Conservation (phyloP, 148 eudicot genomes). For the Rhododendron williamsianum region DNA sequence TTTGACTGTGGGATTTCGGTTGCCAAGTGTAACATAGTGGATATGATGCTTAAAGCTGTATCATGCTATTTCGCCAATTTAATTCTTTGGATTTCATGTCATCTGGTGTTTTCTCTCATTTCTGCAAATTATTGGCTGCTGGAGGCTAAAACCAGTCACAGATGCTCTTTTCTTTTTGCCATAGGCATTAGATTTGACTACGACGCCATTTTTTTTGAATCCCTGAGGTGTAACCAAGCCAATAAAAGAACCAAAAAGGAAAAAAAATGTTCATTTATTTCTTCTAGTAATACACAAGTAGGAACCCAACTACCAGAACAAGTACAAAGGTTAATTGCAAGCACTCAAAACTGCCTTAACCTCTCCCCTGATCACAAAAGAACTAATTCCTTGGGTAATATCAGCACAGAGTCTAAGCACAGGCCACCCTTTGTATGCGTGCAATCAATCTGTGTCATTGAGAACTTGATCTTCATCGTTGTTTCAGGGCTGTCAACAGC, state of each 20-base stretch:
- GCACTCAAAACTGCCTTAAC: constrained; percentile 8
- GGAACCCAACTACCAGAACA: background rate
- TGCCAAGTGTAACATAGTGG: constrained; percentile 28
- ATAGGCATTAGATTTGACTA: background rate
- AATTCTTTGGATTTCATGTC: background rate
- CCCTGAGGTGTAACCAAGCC: background rate
- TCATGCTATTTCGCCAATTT: background rate
- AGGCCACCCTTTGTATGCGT: constrained; percentile 79
- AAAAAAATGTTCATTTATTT: background rate
- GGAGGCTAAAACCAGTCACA: background rate
- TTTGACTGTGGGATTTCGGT: background rate
- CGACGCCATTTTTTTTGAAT: background rate
- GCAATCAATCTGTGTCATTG: constrained; percentile 74
- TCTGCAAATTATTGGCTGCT: background rate
- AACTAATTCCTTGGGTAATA: constrained; percentile 32
- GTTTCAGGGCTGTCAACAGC: constrained; percentile 21
- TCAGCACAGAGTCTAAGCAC: constrained; percentile 60
- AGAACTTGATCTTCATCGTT: constrained; percentile 41
- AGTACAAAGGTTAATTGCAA: background rate
- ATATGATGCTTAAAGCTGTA: background rate
- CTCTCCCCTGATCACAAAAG: background rate
- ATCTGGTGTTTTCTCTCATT: background rate
- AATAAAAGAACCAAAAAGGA: background rate
- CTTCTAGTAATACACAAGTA: background rate
- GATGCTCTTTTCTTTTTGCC: background rate